A percentile compares a stretch with the other conserved stretches of the same genome.
Conservation (phyloP, 495 filamentous ascomycete species). For the Lophiostoma macrostomum region DNA sequence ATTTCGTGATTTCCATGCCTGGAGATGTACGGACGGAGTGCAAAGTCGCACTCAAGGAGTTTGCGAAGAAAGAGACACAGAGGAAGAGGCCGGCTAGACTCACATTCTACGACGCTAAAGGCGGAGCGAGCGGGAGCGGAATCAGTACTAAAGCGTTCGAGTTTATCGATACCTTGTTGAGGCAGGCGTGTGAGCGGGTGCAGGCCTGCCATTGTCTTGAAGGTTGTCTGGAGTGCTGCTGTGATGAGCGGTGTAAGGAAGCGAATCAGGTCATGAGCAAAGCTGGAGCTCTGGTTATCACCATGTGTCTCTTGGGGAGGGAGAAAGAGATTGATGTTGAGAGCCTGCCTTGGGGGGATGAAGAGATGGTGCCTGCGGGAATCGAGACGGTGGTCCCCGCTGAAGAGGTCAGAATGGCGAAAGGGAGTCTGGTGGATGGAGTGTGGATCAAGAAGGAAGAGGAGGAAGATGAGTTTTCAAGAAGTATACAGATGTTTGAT, state of each 20-base stretch:
- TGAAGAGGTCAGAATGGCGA: conserved; percentile 55
- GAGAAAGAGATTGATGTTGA: conserved; percentile 66
- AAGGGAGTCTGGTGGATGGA: conserved; percentile 45
- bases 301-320: conserved; percentile 69
- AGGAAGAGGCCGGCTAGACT: conserved; percentile 86
- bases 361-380: conserved; percentile 60
- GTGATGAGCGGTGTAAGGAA: conserved; percentile 80
- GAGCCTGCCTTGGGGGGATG: conserved; percentile 75
- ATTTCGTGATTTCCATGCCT: conserved; percentile 80
- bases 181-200: conserved; percentile 75
- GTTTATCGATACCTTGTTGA: conserved; percentile 75
- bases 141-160: conserved; percentile 92
- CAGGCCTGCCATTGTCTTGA: conserved; percentile 65
- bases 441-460: conserved; percentile 44
- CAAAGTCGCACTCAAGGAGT: conserved; percentile 74
- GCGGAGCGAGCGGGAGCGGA: conserved; percentile 76
- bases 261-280: conserved; percentile 92
- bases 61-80: conserved; percentile 67
- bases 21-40: conserved; percentile 94
- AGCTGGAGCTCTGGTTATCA: conserved; percentile 74
- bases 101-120: conserved; percentile 94
- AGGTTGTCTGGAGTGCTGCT: conserved; percentile 88
- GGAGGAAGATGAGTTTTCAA: conserved; percentile 23
- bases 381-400: conserved; percentile 84
- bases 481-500: conserved; percentile 28